A percentile compares a stretch with the other conserved stretches of the same genome.
These are phyloP conservation scores for Diaporthe eres DNA, from an alignment of 2,329 filamentous ascomycete species.

Conservation along the genomic window DNA sequence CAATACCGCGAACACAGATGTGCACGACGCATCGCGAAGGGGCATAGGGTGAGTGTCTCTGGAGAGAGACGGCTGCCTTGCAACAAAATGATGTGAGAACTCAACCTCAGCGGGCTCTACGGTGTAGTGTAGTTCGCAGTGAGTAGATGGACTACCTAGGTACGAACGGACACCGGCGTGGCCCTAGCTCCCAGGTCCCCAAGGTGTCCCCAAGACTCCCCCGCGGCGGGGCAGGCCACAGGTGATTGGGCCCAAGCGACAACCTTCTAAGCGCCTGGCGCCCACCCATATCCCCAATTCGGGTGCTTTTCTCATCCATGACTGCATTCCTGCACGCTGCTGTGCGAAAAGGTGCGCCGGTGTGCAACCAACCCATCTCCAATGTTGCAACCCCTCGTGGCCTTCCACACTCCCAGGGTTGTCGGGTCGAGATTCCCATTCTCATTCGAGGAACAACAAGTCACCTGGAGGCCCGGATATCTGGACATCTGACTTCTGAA, in stretches of 20 bases:
- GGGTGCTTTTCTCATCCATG: conserved; percentile 7
- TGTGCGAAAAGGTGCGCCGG: conserved; percentile 1
- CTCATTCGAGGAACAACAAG: conserved; percentile 14
- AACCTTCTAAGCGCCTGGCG: conserved; percentile 32
- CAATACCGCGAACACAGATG: background rate
- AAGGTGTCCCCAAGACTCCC: background rate
- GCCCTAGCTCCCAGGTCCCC: conserved; percentile 11
- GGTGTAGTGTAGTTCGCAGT: background rate
- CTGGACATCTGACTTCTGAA: conserved; percentile 13
- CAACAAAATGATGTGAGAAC: background rate
- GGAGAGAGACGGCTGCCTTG: background rate
- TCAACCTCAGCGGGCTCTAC: background rate
- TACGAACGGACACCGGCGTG: conserved; percentile 25
- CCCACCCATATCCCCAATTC: conserved; percentile 16
- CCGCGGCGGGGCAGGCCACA: background rate
- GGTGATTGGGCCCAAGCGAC: conserved; percentile 10
- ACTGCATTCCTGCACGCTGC: conserved; percentile 16
- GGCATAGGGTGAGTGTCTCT: too few species aligned
- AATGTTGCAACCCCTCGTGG: conserved; percentile 26
- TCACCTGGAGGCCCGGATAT: background rate
- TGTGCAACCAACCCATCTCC: background rate
- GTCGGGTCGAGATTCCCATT: background rate
- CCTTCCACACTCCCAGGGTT: conserved; percentile 8
- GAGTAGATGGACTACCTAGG: too few species aligned
- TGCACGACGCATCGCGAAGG: background rate